Base-by-base conservation (phyloP, 1,284 basidiomycete genomes). In the Boletellus deceptivus region DNA sequence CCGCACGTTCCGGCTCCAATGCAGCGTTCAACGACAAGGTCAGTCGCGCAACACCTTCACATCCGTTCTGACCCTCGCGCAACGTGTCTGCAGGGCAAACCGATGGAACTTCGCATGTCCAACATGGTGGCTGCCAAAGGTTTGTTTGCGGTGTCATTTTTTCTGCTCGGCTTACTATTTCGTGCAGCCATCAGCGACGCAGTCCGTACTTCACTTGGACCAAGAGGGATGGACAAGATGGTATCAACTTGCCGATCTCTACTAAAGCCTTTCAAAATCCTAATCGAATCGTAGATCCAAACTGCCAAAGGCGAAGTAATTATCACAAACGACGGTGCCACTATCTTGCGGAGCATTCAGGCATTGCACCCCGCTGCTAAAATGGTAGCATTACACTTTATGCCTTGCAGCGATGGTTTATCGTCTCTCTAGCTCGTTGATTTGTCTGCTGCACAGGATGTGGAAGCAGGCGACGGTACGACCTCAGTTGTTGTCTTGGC, bases 171-270 rank as follows among this genome's bases (percentile, higher is more conserved):
- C 44, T 67, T 4, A 53, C 53, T 42, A 55, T 50, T 34, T 37
- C 43, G 46, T 48, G 18, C 59, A 97, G 96, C 97, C 33, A 97
- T 99, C 63, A 94, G 93, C 62, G 96, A 98, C 75, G 96, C 94
- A 47, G 93, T 99, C 34, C 80, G 97, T 64, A 99, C 97, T 46
- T 98, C 94, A 46, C 75, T 99, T 57, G 97, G 97, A 17, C 97
- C 97, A 42, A 88, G 92, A 72, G 97, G 97, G 59, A 99, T 99
- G 97, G 97, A 99, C 77, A 98, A 98, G 78, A 98, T 98, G 95
- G 94, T 90, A 62, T 56, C 76, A 65, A 48, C 48, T 41, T 45
- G 8, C 18, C 36, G 50, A 65, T 64, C 57, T 46, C 29, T 54
- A 36, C 18, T 25, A 6, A 49, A 53, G 36, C 24, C 18, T 51